A percentile compares a stretch with the other conserved stretches of the same genome.
These are phyloP conservation scores for Camelina laxa DNA, from an alignment of 345 rosid species.

Conservation along the genomic window DNA sequence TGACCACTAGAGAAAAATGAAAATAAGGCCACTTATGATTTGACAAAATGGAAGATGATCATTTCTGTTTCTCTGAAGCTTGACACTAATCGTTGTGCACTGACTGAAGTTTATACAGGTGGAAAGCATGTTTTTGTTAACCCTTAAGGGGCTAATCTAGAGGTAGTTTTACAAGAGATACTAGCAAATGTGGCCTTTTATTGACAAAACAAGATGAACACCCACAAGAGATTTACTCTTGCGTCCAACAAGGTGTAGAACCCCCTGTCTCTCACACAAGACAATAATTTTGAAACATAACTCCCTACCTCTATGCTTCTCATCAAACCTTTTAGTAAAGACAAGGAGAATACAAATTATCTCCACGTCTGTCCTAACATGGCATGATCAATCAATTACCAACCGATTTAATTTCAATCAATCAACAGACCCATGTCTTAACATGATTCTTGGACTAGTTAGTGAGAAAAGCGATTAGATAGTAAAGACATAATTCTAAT, in stretches of 20 bases:
- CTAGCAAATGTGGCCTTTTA: neutral
- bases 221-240: neutral
- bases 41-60: constrained; percentile 14
- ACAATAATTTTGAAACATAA: neutral
- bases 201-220: constrained; percentile 15
- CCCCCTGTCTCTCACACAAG: neutral
- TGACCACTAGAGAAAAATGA: constrained; percentile 11
- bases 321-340: neutral
- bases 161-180: constrained; percentile 20
- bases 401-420: neutral
- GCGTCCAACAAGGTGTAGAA: neutral
- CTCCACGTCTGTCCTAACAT: neutral
- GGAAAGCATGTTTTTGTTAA: neutral
- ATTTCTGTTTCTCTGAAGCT: constrained; percentile 6
- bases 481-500: constrained; percentile 8
- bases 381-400: constrained; percentile 7
- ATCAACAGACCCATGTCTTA: neutral
- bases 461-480: neutral
- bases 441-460: neutral
- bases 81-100: constrained; percentile 15
- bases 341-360: neutral
- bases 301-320: neutral
- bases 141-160: constrained; percentile 6
- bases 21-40: constrained; percentile 12
- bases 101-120: constrained; percentile 10